Base-by-base conservation (phyloP, 2,329 filamentous ascomycete genomes). In the Zymoseptoria passerinii region DNA sequence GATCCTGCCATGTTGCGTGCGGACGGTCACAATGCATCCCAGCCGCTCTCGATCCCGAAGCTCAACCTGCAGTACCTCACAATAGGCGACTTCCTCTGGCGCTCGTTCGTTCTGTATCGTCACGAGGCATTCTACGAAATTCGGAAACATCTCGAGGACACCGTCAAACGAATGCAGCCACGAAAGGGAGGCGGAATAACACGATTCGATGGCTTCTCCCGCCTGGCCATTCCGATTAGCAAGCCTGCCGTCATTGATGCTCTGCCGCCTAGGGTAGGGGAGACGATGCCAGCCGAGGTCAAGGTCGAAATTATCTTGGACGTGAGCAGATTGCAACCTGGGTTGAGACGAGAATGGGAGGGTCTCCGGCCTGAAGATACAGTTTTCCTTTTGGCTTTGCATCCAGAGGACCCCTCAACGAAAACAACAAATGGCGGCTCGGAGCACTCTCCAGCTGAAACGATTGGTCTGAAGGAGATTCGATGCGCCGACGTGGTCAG, bases 31-130 rank as follows among this genome's bases (percentile, higher is more conserved):
- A 87, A 96, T 71, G 92, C 92, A 27, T 91, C 90, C 23, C 84
- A 84, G 52, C 92, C 94, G 4, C 79, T 99, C 58, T 90, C 94
- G 2, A 84, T 99, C 50, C 94, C 94, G 2, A 99, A 99, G 72
- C 76, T 97, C 51, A 99, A 96, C 67, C 78, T 99, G 28, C 94
- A 99, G 70, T 99, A 99, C 73, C 80, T 99, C 13, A 95, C 92
- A 2, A 84, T 96, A 54, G 91, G 91, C 2, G 94, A 99, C 73
- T 99, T 99, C 67, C 76, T 99, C n/a, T 99, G 92, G 91, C 84
- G 95, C 62, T 91, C 92, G 0, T 87, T 97, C 68, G 81, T 95
- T 13, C 78, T 99, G 8, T 94, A 96, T 71, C 85, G 92, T 48
- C 89, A 87, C 59, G 94, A 99, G 73, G 83, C 92, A 0, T 96